Conservation (phyloP, 345 rosid genomes). For the Pugionium dolabratum region DNA sequence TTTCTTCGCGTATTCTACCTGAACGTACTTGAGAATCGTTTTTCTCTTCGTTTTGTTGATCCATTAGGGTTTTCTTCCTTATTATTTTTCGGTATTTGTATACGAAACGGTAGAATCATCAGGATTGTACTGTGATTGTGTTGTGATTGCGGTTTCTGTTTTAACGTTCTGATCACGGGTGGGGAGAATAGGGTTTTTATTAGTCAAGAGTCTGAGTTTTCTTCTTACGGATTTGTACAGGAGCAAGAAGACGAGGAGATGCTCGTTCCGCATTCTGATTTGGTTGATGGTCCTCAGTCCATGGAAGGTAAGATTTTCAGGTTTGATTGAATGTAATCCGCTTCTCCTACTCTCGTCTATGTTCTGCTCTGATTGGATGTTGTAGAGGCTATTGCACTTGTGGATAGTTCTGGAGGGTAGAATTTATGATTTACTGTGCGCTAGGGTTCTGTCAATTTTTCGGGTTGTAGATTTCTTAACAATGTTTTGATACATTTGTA, state of each 20-base stretch:
- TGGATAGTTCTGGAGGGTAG: constrained; percentile 25
- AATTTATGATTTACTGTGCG: constrained; percentile 26
- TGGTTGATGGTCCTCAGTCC: constrained; percentile 85
- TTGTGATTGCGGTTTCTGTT: constrained; percentile 20
- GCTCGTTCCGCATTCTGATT: constrained; percentile 86
- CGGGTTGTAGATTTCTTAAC: constrained; percentile 21
- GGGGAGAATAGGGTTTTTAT: constrained; percentile 29
- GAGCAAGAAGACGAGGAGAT: constrained; percentile 96
- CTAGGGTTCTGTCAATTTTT: constrained; percentile 40
- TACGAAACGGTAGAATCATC: constrained; percentile 27
- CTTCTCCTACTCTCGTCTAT: background rate
- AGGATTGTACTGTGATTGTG: constrained; percentile 10
- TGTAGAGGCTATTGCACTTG: constrained; percentile 11
- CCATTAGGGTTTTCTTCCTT: constrained; percentile 34
- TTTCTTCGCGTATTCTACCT: constrained; percentile 3
- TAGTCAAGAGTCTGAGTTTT: constrained; percentile 19
- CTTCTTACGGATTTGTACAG: constrained; percentile 29
- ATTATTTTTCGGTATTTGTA: background rate
- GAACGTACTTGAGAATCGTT: constrained; percentile 16
- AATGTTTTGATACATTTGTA: constrained; percentile 31
- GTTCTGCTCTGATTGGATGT: constrained; percentile 5
- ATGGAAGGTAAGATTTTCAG: constrained; percentile 64
- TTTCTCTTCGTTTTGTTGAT: constrained; percentile 14
- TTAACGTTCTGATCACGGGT: constrained; percentile 24
- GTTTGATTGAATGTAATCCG: constrained; percentile 13